Evolutionary conservation across 1,139 yeast genomes (phyloP), one percentile per base, ranked within the genome.

Genomic region (Wickerhamomyces sp.): DNA sequence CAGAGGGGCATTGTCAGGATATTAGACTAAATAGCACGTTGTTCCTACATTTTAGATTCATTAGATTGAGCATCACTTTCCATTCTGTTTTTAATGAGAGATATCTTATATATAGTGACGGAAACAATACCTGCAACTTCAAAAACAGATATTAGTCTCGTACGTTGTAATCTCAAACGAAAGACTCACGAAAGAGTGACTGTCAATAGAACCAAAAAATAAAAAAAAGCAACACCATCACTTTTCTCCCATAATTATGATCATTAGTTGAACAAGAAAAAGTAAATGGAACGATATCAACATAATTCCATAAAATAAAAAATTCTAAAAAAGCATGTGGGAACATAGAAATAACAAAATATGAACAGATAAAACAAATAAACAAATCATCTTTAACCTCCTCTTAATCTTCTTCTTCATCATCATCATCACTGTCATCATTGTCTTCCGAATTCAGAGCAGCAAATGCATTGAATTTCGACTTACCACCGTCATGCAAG

Each of bases 401-500:
- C 12, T 48, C 45, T 22, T 48, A 47, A 4, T 44, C 45, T n/a
- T 46, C 48, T 7, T 43, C 47, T 16, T 47, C 51, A 15, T 51
- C 56, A 7, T 42, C 47, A 52, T 10, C 10, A 8, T 47, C 52
- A 29, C 64, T 72, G 24, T 69, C 76, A 38, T 76, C 83, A 20
- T 65, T 70, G 35, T 71, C 79, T 33, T 78, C 88, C 44, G 70
- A 78, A 35, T 76, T 83, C 57, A 84, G 74, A 28, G 90, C 90
- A 51, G 81, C 89, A 59, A 84, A 84, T 9, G 92, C 90, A 63
- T 84, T 84, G 69, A 83, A 84, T 22, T 76, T 68, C 35, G 70
- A 72, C 47, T 76, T 76, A 47, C 81, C 76, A 50, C 81, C 87
- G 31, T 86, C 78, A 52, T 76, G 70, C 41, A 80, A 72, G 55